Evolutionary conservation across 169 alveolate species (phyloP).

Genomic region (Plasmodium fragile): DNA sequence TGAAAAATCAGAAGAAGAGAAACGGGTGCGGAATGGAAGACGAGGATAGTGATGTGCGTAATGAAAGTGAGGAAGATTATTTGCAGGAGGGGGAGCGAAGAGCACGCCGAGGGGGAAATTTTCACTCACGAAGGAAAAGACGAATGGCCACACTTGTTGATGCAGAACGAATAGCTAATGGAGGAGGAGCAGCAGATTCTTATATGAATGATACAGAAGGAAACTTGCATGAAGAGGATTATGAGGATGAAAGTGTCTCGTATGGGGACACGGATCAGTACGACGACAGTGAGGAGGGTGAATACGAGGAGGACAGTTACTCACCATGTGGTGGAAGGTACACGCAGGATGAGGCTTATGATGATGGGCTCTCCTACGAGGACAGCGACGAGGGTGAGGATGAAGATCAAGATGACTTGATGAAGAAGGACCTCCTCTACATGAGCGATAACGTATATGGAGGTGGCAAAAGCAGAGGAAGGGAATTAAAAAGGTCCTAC

Average conservation of each 20-base stretch:
- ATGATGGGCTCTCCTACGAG: neutral
- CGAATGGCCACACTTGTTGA: neutral
- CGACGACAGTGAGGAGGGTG: neutral
- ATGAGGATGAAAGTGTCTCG: neutral
- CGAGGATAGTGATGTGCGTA: neutral
- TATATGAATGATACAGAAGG: neutral
- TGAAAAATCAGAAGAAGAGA: neutral
- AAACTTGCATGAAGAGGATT: neutral
- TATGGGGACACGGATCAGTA: neutral
- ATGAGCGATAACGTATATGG: neutral
- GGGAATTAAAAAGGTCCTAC: neutral
- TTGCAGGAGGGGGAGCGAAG: neutral
- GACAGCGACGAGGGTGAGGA: neutral
- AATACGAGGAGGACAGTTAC: neutral
- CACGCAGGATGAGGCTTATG: neutral
- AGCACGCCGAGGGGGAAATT: neutral
- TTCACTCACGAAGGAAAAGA: neutral
- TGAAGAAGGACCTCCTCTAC: neutral
- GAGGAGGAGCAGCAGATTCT: neutral
- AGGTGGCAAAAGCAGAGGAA: neutral
- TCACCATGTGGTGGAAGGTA: neutral
- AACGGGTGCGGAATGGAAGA: neutral
- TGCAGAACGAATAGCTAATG: neutral
- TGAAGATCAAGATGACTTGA: neutral
- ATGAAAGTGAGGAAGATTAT: neutral